Conservation (phyloP, 2,329 filamentous ascomycete species). For the Pseudogymnoascus sp. region DNA sequence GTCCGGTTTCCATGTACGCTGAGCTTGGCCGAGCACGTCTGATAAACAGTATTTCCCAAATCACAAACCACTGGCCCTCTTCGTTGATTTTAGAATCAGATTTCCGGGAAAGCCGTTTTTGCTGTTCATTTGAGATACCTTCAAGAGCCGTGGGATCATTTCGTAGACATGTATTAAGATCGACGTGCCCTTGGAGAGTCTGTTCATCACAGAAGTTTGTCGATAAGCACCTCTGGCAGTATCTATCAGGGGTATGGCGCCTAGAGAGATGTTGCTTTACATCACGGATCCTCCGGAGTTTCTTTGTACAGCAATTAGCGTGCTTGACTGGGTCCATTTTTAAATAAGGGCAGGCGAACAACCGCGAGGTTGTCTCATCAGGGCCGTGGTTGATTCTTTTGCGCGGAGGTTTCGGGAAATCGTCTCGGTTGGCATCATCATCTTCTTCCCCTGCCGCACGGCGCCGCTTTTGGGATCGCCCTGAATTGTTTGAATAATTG, state of each 20-base stretch:
- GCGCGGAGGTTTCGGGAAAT: neutral
- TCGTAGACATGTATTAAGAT: neutral
- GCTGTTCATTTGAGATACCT: slow-evolving; percentile 10
- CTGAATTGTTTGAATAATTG: neutral
- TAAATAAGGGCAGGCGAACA: slow-evolving; percentile 12
- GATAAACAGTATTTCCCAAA: slow-evolving; percentile 15
- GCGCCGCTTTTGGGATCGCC: neutral
- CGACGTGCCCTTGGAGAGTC: slow-evolving; percentile 7
- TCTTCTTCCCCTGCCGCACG: neutral
- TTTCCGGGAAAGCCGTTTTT: slow-evolving; percentile 7
- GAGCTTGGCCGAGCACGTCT: slow-evolving; percentile 4
- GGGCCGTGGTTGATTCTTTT: neutral
- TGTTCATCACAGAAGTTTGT: slow-evolving; percentile 8
- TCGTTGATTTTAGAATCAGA: slow-evolving; percentile 1
- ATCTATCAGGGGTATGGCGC: slow-evolving; percentile 10
- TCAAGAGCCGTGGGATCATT: neutral
- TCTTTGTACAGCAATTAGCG: neutral
- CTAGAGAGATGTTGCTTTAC: slow-evolving; percentile 15
- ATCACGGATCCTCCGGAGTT: slow-evolving; percentile 11
- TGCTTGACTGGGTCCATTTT: slow-evolving; percentile 2
- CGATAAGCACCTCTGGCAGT: slow-evolving; percentile 13
- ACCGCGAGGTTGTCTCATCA: neutral
- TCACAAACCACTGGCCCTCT: slow-evolving; percentile 16
- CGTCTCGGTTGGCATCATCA: slow-evolving; percentile 10
- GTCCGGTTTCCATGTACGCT: slow-evolving; percentile 10